These are phyloP conservation scores for Rubia tinctorum DNA, from an alignment of 305 asterid species.

Conservation along the genomic window DNA sequence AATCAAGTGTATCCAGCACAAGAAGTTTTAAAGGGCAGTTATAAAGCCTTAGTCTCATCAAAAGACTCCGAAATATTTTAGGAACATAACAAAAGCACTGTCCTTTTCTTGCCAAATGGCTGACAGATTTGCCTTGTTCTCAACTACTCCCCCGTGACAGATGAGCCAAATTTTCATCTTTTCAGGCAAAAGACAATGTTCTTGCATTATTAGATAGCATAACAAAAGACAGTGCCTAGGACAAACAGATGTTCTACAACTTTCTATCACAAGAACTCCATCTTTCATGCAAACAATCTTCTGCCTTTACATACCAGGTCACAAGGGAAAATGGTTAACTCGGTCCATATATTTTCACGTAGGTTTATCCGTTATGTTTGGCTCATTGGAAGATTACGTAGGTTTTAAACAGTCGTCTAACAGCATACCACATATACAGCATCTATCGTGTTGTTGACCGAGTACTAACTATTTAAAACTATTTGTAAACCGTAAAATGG, in stretches of 20 bases:
- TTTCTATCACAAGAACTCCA: conserved; percentile 14
- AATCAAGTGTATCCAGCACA: neutral
- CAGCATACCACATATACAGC: neutral
- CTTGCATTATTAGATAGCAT: conserved; percentile 3
- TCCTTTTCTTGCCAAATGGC: conserved; percentile 19
- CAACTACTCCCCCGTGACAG: conserved; percentile 27
- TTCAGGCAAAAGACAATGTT: conserved; percentile 25
- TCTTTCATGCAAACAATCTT: neutral
- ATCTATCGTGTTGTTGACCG: neutral
- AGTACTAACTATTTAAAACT: neutral
- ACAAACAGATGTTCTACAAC: conserved; percentile 12
- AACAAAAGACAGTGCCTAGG: conserved; percentile 14
- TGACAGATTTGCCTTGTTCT: conserved; percentile 21
- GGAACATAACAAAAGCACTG: neutral
- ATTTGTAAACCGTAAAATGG: neutral
- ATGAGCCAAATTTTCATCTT: conserved; percentile 24
- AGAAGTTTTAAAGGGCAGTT: neutral
- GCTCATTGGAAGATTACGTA: neutral
- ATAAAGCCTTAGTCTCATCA: neutral
- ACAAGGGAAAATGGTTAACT: neutral
- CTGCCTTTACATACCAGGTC: neutral
- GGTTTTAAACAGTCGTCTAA: neutral
- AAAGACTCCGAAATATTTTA: neutral
- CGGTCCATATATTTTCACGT: neutral
- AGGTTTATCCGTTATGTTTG: neutral